Evolutionary conservation across 805 yeast genomes (phyloP), one percentile per base, ranked within the genome.

Genomic region (Wickerhamomyces mucosus): DNA sequence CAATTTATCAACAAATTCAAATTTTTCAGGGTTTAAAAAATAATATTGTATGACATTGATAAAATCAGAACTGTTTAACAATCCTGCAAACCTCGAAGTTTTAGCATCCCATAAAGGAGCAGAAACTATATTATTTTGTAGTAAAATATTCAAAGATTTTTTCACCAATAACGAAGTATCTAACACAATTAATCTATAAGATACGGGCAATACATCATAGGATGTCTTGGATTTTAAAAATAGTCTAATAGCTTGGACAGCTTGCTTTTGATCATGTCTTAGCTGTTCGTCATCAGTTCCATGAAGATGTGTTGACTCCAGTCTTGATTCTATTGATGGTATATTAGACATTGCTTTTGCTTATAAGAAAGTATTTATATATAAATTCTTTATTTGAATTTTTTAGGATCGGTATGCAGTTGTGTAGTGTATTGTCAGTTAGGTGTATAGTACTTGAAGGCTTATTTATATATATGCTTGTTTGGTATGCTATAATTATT

Each of bases 101-200:
- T 79, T 72, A 36, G 89, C 79, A 57, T 89, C 83, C 99, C 99
- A 92, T 32, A 92, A 63, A 3, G 99, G 98, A 5, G 97, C 97
- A 33, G 94, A 79, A 20, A 92, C 96, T 48, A 92, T 85, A 52
- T 84, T 83, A 56, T 92, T 92, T 53, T 92, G 97, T 32, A 92
- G 64, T 38, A 92, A 60, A 18, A 94, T 88, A 42, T 85, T 86
- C 49, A 92, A 65, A 5, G 96, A 82, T 53, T 89, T 85, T 58
- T 89, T 88, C 23, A 92, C 94, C 35, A 85, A 61, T 29, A 92
- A 63, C 6, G 95, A 75, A 2, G 97, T 88, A 54, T 92, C 99
- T 46, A 92, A 72, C 28, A 92, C 97, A 34, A 92, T 81, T 48
- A 92, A 67, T 45, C 96, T 67, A 55, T 89, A 92, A 15, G 94